Evolutionary conservation across 2,329 filamentous ascomycete species (phyloP), one percentile per base, ranked within the genome.

Genomic region (Talaromyces funiculosus): DNA sequence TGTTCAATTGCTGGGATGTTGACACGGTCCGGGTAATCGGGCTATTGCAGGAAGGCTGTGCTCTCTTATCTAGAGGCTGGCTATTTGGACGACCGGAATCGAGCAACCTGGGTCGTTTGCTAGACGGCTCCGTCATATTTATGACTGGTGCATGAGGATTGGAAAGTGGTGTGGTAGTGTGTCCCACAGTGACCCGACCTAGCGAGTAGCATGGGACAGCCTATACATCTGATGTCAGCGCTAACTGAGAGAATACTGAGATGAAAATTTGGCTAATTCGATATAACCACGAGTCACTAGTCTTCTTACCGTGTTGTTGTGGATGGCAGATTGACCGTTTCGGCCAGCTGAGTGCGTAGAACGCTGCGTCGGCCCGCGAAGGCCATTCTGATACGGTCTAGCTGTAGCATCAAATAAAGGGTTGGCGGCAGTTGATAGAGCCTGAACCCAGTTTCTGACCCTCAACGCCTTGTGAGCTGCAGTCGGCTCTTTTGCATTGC

Each of bases 371-470:
- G n/a, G 10, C 2, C 18, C n/a, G n/a, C 26, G 12, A n/a, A 18
- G 24, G 20, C 14, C 18, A 38, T 38, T 37, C 14, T 47, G 40
- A 47, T 24, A 37, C 3, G 42, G 16, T 14, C 3, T 51, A 20
- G 4, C 4, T 26, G 26, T 51, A 51, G 45, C 45, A 45, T 45
- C 29, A 16, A 57, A 6, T 14, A 33, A 9, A 18, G 53, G 38
- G 26, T 43, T 42, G 35, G n/a, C 53, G 9, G 33, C 9, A n/a
- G 24, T 18, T 10, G 54, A 42, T 29, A 57, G 14, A 20, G 33
- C 54, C 20, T 47, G 38, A 3, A 57, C 40, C 55, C 55, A 57
- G 31, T 35, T 47, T 33, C 42, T 20, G 55, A 57, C 31, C 38
- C 55, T 57, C 20, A 42, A 57, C 14, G 33, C 42, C 26, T 35